phyloP scores from a whole-genome alignment of 2,329 filamentous ascomycete genomes.

The Dactylonectria estremocensis region DNA sequence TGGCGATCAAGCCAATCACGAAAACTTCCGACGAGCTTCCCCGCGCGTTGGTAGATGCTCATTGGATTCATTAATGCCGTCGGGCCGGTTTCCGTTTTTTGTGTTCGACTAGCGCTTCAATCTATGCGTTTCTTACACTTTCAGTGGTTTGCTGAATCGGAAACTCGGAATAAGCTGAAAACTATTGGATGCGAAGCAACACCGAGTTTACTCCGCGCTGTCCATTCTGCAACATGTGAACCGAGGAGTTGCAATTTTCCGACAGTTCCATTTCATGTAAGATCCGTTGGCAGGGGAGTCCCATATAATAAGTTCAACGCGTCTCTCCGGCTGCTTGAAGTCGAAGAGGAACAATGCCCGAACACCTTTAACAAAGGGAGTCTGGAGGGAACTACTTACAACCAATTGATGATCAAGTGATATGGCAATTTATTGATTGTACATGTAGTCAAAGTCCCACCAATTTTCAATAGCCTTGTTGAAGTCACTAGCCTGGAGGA shows the following conservation, averaged over 20 bases:
- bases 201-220: neutral
- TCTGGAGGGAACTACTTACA: too few species aligned
- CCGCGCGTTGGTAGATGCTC: neutral
- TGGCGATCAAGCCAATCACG: neutral
- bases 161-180: neutral
- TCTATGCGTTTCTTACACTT: neutral
- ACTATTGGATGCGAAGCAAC: neutral
- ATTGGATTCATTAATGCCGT: neutral
- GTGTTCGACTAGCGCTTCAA: neutral
- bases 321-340: neutral
- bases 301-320: neutral
- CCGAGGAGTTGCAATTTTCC: neutral
- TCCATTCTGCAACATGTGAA: neutral
- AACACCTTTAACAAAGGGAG: too few species aligned
- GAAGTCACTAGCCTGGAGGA: slow-evolving; percentile 4
- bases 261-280: neutral
- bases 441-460: slow-evolving; percentile 5
- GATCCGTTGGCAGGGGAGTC: neutral
- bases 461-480: neutral
- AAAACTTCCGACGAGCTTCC: neutral
- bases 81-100: neutral
- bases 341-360: too few species aligned
- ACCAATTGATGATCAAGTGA: neutral
- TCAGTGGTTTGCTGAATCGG: neutral
- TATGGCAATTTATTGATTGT: neutral